These are phyloP conservation scores for Ceriops tagal DNA, from an alignment of 345 rosid species.

Conservation along the genomic window DNA sequence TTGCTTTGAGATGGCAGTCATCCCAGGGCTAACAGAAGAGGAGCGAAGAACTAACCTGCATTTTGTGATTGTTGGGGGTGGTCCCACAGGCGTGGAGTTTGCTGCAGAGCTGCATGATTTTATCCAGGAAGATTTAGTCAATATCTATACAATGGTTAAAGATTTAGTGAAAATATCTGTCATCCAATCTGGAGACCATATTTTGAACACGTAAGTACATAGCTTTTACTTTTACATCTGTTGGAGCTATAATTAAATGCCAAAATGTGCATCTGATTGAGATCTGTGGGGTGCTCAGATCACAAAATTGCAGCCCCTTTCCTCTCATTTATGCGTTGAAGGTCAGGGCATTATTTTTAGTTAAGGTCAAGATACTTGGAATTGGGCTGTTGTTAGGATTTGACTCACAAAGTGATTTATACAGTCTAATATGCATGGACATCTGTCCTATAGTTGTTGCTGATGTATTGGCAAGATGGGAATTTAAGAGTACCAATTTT, in stretches of 20 bases:
- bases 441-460: neutral
- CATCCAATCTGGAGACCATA: constrained; percentile 96
- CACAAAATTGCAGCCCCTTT: constrained; percentile 1
- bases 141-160: constrained; percentile 67
- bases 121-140: constrained; percentile 63
- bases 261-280: too few species aligned
- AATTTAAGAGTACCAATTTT: neutral
- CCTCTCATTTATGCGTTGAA: neutral
- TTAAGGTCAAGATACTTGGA: neutral
- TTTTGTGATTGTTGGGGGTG: constrained; percentile 95
- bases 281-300: too few species aligned
- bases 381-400: neutral
- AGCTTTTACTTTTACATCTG: too few species aligned
- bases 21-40: constrained; percentile 81
- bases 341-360: neutral
- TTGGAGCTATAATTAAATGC: too few species aligned
- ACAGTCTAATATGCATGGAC: neutral
- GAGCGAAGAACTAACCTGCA: constrained; percentile 73
- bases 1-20: constrained; percentile 84
- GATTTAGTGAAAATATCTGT: constrained; percentile 68
- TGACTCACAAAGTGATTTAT: neutral
- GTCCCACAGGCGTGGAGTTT: constrained; percentile 99
- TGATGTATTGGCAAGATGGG: neutral
- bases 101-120: constrained; percentile 96
- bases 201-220: constrained; percentile 64